phyloP scores from a whole-genome alignment of 176 grass and related monocot species.

The Carex littledalei region DNA sequence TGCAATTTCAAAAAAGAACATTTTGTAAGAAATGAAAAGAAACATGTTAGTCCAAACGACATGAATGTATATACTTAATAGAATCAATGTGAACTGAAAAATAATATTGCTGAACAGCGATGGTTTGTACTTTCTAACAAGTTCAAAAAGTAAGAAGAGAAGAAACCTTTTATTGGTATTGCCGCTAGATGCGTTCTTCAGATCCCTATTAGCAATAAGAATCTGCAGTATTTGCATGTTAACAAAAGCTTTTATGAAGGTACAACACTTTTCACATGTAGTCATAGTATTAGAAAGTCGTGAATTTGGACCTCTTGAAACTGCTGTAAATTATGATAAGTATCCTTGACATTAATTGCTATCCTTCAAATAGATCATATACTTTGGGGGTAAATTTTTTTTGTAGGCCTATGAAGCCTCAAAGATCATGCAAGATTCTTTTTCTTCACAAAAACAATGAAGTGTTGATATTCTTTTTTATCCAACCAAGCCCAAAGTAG shows the following conservation, averaged over 20 bases:
- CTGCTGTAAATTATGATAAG: background rate
- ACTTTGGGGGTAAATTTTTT: background rate
- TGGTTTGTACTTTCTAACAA: background rate
- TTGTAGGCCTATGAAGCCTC: background rate
- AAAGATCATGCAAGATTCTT: background rate
- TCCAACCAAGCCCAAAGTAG: background rate
- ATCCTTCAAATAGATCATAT: conserved; percentile 9
- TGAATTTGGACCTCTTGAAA: background rate
- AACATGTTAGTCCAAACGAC: background rate
- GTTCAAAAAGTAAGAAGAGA: background rate
- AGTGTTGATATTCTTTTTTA: background rate
- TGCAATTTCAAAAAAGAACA: background rate
- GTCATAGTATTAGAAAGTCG: background rate
- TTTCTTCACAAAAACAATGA: background rate
- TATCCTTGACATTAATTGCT: background rate
- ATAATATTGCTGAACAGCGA: background rate
- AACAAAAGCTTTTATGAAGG: background rate
- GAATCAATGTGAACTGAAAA: background rate
- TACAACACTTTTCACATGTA: background rate
- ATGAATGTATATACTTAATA: background rate
- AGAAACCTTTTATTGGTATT: conserved; percentile 39
- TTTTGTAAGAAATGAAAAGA: background rate
- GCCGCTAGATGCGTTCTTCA: conserved; percentile 20
- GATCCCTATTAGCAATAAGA: conserved; percentile 68
- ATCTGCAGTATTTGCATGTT: conserved; percentile 36